These are phyloP conservation scores for Epipyxis sp. DNA, from an alignment of 108 stramenopile species.

Conservation along the genomic window DNA sequence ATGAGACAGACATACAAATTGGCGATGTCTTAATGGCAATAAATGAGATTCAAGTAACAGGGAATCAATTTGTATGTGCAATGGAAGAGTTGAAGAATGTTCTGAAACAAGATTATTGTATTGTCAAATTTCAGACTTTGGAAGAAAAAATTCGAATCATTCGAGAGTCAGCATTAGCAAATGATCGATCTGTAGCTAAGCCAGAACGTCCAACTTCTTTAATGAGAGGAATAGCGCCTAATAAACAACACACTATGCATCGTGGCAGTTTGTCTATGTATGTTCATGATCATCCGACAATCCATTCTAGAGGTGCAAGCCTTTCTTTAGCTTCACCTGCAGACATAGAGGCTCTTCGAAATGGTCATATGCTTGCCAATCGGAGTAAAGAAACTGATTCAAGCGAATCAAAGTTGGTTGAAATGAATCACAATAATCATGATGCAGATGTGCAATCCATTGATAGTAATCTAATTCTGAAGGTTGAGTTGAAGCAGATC, in stretches of 20 bases:
- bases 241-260: too few relatives aligned
- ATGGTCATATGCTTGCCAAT: too few relatives aligned
- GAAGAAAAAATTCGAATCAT: constrained; percentile 78
- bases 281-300: too few relatives aligned
- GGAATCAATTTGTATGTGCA: constrained; percentile 69
- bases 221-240: too few relatives aligned
- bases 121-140: constrained; percentile 74
- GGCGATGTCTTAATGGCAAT: constrained; percentile 82
- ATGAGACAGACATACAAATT: constrained; percentile 73
- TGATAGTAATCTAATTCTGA: constrained; percentile 52
- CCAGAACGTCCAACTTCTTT: too few relatives aligned
- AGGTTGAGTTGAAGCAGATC: constrained; percentile 74
- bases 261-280: neutral
- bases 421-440: neutral
- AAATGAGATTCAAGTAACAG: constrained; percentile 64
- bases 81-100: constrained; percentile 70
- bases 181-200: neutral
- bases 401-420: neutral
- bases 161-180: constrained; percentile 50
- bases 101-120: constrained; percentile 31
- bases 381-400: neutral
- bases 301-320: neutral
- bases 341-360: too few relatives aligned
- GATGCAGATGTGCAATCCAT: too few relatives aligned
- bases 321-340: neutral